phyloP scores from a whole-genome alignment of 306 rosid species.

The Aeschynomene evenia region DNA sequence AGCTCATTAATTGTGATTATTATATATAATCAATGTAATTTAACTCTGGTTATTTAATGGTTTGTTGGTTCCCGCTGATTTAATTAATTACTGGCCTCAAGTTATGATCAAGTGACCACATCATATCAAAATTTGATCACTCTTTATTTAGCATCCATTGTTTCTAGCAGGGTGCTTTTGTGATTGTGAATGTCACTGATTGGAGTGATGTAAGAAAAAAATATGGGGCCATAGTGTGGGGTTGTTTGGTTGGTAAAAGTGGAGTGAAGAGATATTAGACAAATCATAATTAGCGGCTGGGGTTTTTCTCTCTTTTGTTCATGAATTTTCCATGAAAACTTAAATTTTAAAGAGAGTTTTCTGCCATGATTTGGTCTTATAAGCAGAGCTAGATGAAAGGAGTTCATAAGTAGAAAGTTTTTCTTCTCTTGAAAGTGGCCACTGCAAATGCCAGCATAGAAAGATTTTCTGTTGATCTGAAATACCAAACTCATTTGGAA shows the following conservation, averaged over 20 bases:
- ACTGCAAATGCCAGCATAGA: not conserved
- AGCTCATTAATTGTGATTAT: not conserved
- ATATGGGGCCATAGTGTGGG: not conserved
- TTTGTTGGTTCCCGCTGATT: not conserved
- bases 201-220: not conserved
- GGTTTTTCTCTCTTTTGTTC: not conserved
- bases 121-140: not conserved
- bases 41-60: not conserved
- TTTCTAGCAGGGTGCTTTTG: not conserved
- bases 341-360: not conserved
- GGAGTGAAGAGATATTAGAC: not conserved
- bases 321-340: not conserved
- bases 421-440: not conserved
- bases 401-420: not conserved
- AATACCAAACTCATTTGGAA: not conserved
- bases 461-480: not conserved
- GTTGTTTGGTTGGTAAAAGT: not conserved
- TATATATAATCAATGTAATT: not conserved
- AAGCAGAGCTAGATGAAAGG: not conserved
- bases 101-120: not conserved
- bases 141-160: not conserved
- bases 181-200: not conserved
- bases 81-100: not conserved
- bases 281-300: not conserved
- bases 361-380: not conserved